phyloP scores from a whole-genome alignment of 2,329 filamentous ascomycete genomes.

The Ambrosiella beaveri region DNA sequence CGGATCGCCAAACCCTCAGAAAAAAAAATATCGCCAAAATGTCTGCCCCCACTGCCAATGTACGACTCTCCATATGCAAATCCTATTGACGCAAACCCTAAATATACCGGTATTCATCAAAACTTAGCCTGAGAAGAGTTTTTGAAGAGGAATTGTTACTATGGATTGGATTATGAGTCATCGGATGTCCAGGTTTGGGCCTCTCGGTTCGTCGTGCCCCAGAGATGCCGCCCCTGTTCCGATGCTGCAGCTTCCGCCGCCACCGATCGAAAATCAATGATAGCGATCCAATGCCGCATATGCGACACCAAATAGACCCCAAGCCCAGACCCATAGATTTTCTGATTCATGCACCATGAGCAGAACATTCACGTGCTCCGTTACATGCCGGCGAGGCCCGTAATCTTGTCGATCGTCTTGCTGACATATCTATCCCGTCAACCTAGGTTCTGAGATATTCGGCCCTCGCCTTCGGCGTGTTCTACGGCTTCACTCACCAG shows the following conservation, averaged over 20 bases:
- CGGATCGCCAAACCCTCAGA: neutral
- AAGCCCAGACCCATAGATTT: no score
- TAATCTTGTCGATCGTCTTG: neutral
- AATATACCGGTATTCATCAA: neutral
- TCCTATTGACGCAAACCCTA: neutral
- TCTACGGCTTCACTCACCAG: conserved; percentile 95
- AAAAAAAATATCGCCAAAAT: conserved; percentile 10
- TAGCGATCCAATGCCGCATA: neutral
- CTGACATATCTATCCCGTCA: neutral
- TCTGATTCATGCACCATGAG: no score
- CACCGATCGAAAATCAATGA: neutral
- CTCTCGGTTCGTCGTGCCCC: neutral
- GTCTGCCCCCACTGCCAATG: conserved; percentile 11
- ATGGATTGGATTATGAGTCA: neutral
- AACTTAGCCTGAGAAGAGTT: neutral
- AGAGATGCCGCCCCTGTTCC: neutral
- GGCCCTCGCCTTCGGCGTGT: conserved; percentile 74
- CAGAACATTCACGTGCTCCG: neutral
- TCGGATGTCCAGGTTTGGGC: neutral
- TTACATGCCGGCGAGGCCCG: neutral
- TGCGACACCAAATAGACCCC: no score
- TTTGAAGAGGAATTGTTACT: neutral
- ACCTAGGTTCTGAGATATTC: conserved; percentile 88
- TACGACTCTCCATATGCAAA: conserved; percentile 5
- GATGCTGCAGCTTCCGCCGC: neutral